A percentile compares a stretch with the other conserved stretches of the same genome.
phyloP scores from a whole-genome alignment of 768 basidiomycete genomes.

The Auriscalpium vulgare region DNA sequence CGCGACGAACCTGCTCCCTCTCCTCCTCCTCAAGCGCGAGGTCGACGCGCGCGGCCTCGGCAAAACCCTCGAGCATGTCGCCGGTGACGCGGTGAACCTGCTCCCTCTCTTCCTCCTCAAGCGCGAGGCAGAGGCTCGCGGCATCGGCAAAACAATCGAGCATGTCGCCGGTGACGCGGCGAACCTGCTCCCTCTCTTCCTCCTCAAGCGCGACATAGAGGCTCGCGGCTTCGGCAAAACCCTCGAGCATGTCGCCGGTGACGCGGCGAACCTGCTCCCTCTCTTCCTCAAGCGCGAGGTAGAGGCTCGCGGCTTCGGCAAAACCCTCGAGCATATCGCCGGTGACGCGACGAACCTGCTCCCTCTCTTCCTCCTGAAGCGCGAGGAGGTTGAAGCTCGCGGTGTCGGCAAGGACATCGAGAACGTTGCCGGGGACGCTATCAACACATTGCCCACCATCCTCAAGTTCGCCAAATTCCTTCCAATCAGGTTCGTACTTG shows the following conservation, averaged over 20 bases:
- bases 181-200: neutral
- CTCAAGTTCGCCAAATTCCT: neutral
- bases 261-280: neutral
- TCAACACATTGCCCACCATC: neutral
- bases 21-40: neutral
- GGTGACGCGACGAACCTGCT: neutral
- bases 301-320: conserved; percentile 23
- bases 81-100: neutral
- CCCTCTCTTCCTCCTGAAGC: neutral
- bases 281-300: conserved; percentile 83
- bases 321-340: neutral
- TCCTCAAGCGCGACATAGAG: no score
- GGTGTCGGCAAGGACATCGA: neutral
- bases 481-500: neutral
- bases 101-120: conserved; percentile 66
- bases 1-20: neutral
- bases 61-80: neutral
- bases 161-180: neutral
- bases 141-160: conserved; percentile 3
- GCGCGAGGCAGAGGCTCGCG: conserved; percentile 50
- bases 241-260: neutral
- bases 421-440: neutral
- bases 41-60: neutral
- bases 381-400: neutral
- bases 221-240: neutral